Percentiles rank a stretch among this genome's conserved stretches.
phyloP scores from a whole-genome alignment of 2,329 filamentous ascomycete genomes.

The Ceratocystis papillata region DNA sequence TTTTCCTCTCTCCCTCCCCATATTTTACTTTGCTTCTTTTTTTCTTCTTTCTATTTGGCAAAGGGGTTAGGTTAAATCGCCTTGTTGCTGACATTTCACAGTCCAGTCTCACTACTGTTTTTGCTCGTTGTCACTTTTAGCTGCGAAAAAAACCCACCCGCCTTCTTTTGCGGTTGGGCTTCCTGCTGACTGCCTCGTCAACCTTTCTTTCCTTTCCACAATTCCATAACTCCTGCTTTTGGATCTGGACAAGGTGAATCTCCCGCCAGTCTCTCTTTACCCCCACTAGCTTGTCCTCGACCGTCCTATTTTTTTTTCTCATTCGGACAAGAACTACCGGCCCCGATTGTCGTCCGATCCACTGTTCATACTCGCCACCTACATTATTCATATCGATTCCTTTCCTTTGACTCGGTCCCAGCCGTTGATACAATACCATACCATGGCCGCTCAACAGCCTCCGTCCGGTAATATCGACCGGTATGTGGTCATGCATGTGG shows the following conservation, averaged over 20 bases:
- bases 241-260: conserved; percentile 4
- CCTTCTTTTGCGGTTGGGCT: conserved; percentile 12
- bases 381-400: neutral
- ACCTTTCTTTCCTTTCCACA: neutral
- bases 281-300: conserved; percentile 9
- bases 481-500: conserved; percentile 96
- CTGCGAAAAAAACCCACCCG: conserved; percentile 11
- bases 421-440: conserved; percentile 6
- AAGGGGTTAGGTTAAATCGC: neutral
- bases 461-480: conserved; percentile 71
- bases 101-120: conserved; percentile 12
- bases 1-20: neutral
- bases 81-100: conserved; percentile 14
- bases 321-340: conserved; percentile 3
- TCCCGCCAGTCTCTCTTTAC: neutral
- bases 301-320: conserved; percentile 1
- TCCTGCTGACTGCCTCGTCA: conserved; percentile 10
- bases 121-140: conserved; percentile 10
- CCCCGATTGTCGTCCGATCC: conserved; percentile 4
- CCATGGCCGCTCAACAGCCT: conserved; percentile 35
- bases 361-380: neutral
- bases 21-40: neutral
- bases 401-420: neutral
- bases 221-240: neutral
- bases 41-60: neutral